Conservation (phyloP, 768 basidiomycete species). For the Mycena venus region DNA sequence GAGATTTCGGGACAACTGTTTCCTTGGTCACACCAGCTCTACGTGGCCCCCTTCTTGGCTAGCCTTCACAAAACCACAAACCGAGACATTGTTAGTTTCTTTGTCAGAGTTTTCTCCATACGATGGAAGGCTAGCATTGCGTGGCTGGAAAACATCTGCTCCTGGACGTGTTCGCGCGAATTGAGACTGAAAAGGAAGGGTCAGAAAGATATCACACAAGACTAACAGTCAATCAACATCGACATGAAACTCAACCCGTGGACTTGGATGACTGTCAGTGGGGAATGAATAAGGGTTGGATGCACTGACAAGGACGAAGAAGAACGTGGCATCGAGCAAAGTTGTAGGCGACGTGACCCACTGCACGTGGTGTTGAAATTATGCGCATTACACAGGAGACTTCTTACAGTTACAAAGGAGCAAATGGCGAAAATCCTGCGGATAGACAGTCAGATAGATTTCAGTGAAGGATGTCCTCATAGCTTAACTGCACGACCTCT, state of each 20-base stretch:
- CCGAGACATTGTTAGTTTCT: no score
- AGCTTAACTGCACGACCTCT: no score
- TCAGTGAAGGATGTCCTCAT: background rate
- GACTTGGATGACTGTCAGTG: background rate
- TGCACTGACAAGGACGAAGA: background rate
- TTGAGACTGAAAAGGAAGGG: background rate
- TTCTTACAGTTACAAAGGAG: background rate
- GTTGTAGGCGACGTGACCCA: background rate
- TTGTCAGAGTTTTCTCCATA: no score
- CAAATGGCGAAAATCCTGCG: background rate
- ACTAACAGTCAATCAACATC: background rate
- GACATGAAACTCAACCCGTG: slow-evolving; percentile 8
- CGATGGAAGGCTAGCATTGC: no score
- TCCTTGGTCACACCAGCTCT: no score
- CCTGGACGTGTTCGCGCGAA: background rate
- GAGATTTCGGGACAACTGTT: no score
- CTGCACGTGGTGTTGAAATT: background rate
- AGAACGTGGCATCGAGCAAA: background rate
- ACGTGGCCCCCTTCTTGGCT: no score
- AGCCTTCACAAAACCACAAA: no score
- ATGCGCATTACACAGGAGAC: background rate
- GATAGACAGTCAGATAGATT: background rate
- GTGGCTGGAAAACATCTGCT: background rate
- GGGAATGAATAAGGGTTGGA: background rate
- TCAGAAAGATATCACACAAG: background rate